phyloP scores from a whole-genome alignment of 2,329 filamentous ascomycete genomes.

The Penicillium palitans region DNA sequence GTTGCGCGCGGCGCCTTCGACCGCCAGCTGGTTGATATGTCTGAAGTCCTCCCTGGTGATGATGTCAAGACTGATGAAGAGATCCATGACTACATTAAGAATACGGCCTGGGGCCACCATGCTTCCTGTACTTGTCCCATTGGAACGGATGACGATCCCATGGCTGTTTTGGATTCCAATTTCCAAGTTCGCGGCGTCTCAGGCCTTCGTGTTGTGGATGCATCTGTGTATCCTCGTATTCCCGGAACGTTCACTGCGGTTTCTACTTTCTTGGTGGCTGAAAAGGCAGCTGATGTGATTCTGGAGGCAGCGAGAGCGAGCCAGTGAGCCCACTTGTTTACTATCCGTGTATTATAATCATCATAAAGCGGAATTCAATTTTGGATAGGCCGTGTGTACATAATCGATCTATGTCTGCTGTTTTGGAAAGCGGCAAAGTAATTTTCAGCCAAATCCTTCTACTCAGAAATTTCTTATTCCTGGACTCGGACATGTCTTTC shows the following conservation, averaged over 20 bases:
- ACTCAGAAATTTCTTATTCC: too few species aligned
- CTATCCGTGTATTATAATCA: not conserved
- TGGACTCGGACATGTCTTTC: not conserved
- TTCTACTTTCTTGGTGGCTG: constrained; percentile 57
- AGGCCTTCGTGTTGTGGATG: constrained; percentile 63
- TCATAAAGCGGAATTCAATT: not conserved
- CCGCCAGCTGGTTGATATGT: constrained; percentile 44
- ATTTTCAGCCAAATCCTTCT: not conserved
- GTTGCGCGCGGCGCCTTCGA: constrained; percentile 52
- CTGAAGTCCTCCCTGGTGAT: constrained; percentile 45
- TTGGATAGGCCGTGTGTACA: not conserved
- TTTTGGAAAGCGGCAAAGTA: not conserved
- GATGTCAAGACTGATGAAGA: constrained; percentile 40
- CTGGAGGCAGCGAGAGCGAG: constrained; percentile 18
- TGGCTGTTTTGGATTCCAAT: constrained; percentile 57
- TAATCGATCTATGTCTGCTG: not conserved
- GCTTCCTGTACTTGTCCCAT: constrained; percentile 58
- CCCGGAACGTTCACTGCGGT: constrained; percentile 56
- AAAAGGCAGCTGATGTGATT: constrained; percentile 64
- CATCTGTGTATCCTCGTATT: constrained; percentile 57
- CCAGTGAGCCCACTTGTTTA: not conserved
- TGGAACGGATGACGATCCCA: constrained; percentile 54
- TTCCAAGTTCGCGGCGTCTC: constrained; percentile 59
- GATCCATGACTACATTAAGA: constrained; percentile 51
- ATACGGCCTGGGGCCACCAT: constrained; percentile 60